A percentile compares a stretch with the other conserved stretches of the same genome.
Evolutionary conservation across 768 basidiomycete species (phyloP).

Genomic region (Boletus tomentosulus): DNA sequence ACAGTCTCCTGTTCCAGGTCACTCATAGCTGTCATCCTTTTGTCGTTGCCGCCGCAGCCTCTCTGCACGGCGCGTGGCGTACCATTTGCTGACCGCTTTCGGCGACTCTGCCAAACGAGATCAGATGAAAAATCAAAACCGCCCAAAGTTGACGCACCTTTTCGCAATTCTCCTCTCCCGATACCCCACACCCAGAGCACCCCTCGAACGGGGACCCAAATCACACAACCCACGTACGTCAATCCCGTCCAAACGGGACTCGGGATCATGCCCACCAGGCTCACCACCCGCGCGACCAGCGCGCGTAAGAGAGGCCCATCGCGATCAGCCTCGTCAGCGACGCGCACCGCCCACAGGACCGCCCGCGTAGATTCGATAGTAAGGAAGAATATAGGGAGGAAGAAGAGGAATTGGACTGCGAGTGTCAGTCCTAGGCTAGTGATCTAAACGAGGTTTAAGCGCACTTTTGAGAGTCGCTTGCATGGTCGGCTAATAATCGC

Average conservation of each 20-base stretch:
- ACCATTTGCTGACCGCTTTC: background rate
- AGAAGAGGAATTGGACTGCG: slow-evolving; percentile 8
- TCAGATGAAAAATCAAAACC: background rate
- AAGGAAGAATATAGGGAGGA: slow-evolving; percentile 9
- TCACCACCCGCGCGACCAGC: background rate
- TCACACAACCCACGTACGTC: background rate
- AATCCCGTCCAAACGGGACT: background rate
- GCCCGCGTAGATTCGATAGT: slow-evolving; percentile 7
- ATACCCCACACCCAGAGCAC: slow-evolving; percentile 13
- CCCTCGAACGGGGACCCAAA: background rate
- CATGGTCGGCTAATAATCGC: background rate
- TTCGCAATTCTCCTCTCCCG: slow-evolving; percentile 8
- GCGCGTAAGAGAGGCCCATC: background rate
- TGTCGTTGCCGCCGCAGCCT: background rate
- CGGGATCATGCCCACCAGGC: background rate
- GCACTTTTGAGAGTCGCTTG: background rate
- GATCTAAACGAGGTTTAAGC: background rate
- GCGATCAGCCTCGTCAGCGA: background rate
- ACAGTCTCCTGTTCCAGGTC: background rate
- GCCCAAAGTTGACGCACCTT: background rate
- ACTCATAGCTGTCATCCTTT: background rate
- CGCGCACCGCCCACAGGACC: background rate
- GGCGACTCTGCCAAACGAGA: background rate
- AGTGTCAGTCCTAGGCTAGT: background rate
- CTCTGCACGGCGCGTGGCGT: background rate